These are phyloP conservation scores for Clonostachys rosea DNA, from an alignment of 2,329 filamentous ascomycete species.

Conservation along the genomic window DNA sequence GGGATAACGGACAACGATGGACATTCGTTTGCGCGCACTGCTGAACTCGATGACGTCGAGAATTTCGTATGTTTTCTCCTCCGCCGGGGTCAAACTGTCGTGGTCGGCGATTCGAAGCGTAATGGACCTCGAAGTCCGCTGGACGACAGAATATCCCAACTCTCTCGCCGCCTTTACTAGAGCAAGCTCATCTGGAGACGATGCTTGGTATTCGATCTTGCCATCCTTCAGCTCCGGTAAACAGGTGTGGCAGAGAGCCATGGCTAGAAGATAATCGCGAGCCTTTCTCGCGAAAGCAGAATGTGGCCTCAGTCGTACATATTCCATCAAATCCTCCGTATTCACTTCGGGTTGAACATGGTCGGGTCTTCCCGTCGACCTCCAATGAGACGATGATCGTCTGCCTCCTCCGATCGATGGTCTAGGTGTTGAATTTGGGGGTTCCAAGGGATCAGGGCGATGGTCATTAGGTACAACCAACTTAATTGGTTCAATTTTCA, in stretches of 20 bases:
- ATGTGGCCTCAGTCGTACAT: constrained; percentile 69
- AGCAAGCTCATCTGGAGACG: constrained; percentile 86
- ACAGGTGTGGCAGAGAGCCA: constrained; percentile 89
- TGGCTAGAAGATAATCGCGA: constrained; percentile 75
- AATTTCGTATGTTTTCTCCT: constrained; percentile 68
- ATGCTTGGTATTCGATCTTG: constrained; percentile 75
- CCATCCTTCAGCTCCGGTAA: constrained; percentile 75
- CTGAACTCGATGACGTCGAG: constrained; percentile 89
- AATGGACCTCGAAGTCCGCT: constrained; percentile 68
- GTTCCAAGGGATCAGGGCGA: constrained; percentile 8
- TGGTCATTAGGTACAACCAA: constrained; percentile 23
- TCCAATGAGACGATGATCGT: constrained; percentile 45
- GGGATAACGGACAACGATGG: constrained; percentile 79
- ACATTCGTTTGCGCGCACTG: constrained; percentile 87
- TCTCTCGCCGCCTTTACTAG: constrained; percentile 82
- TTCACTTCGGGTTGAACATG: constrained; percentile 51
- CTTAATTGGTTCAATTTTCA: constrained; percentile 17
- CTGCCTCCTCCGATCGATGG: constrained; percentile 24
- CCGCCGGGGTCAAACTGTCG: constrained; percentile 20
- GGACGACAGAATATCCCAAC: constrained; percentile 72
- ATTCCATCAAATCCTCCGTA: constrained; percentile 73
- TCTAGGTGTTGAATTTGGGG: constrained; percentile 19
- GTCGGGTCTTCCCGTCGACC: constrained; percentile 40
- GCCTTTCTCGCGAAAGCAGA: constrained; percentile 75
- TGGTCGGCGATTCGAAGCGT: constrained; percentile 38